These are phyloP conservation scores for Akanthomyces dipterigenus DNA, from an alignment of 2,329 filamentous ascomycete species.

Conservation along the genomic window DNA sequence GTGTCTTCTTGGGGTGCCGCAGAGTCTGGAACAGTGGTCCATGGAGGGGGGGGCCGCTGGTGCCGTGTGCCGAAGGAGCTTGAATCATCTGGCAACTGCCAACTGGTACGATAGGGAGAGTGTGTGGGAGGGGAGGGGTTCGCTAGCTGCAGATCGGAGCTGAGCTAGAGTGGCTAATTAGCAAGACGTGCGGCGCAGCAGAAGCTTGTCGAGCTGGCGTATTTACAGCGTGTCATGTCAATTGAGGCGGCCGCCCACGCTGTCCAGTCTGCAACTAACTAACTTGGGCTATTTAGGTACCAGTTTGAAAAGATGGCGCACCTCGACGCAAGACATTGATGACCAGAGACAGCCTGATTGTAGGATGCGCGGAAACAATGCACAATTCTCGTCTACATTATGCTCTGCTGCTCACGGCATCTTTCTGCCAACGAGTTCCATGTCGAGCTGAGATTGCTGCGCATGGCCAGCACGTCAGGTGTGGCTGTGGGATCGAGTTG, in stretches of 20 bases:
- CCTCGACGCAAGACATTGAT: no score
- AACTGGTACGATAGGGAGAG: no score
- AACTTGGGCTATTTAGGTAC: no score
- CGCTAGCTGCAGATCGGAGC: conserved; percentile 9
- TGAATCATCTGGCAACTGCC: no score
- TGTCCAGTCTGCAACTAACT: background rate
- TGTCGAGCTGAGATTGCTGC: background rate
- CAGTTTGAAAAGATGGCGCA: no score
- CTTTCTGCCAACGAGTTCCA: background rate
- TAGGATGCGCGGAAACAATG: no score
- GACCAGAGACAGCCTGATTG: no score
- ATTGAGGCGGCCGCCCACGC: background rate
- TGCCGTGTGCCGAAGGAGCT: background rate
- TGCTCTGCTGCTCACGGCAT: no score
- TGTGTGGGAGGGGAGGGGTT: background rate
- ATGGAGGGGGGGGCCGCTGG: background rate
- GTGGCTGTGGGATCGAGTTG: conserved; percentile 1
- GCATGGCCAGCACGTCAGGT: background rate
- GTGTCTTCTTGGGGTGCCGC: no score
- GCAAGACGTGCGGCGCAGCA: background rate
- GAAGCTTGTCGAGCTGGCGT: background rate
- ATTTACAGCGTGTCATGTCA: no score
- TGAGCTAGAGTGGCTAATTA: conserved; percentile 1
- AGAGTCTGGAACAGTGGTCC: background rate
- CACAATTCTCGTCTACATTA: no score